Base-by-base conservation (phyloP, 2,329 filamentous ascomycete species). In the Alternaria sp. region DNA sequence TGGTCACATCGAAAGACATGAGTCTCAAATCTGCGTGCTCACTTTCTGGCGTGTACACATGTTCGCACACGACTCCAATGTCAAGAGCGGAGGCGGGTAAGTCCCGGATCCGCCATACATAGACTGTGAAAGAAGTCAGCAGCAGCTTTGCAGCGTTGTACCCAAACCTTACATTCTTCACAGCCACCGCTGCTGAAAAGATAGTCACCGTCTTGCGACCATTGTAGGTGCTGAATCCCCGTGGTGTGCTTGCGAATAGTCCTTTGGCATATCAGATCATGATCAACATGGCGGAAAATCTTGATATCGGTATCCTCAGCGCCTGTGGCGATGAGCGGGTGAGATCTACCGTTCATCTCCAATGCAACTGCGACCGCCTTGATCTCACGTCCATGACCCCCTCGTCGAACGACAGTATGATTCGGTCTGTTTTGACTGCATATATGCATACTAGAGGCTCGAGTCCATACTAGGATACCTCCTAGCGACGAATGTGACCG, bases 351-450 rank as follows among this genome's bases (percentile, higher is more conserved):
- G 21, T 11, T n/a, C 26, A 25, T 13, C 13, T 30, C 32, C 10
- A 36, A 43, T 0, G 84, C 84, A 3, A 86, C 73, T 19, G 88
- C 85, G 64, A 87, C 79, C 2, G 87, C 81, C 76, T 92, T 92
- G 69, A 98, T 91, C 79, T 99, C 96, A 58, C 96, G 85, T 0
- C 96, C 96, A 78, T 99, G 96, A 0, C 88, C 88, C 7, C 96
- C 95, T 0, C 80, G 70, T 67, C 90, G 89, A 12, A 97, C 67
- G 0, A 85, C 76, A 10, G 77, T 71, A 75, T 81, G 87, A 68
- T 75, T 83, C 32, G 82, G 64, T 15, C 71, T 63, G 4, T 59
- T 63, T 30, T 85, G 82, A 3, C 74, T 79, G 57, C 49, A 72
- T 1, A 85, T 75, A 63, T 86, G 82, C 58, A 89, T 83, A 65